These are phyloP conservation scores for Rhodocollybia butyracea DNA, from an alignment of 768 basidiomycete species.

Conservation along the genomic window DNA sequence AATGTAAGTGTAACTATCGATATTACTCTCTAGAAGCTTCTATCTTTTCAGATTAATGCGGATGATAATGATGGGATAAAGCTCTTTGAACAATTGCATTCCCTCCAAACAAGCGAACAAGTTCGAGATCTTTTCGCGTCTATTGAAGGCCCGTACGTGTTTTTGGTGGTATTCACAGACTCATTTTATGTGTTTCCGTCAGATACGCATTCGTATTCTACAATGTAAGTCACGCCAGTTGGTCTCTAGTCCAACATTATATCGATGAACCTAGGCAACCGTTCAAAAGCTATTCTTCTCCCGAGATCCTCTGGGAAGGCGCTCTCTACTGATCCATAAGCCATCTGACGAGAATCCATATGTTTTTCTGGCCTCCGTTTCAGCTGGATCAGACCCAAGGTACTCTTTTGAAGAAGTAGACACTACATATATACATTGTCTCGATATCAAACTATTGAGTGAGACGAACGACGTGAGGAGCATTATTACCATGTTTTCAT, in stretches of 20 bases:
- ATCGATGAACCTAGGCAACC: slow-evolving; percentile 28
- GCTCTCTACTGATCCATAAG: slow-evolving; percentile 75
- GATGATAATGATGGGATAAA: slow-evolving; percentile 74
- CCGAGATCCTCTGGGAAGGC: slow-evolving; percentile 80
- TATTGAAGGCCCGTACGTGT: slow-evolving; percentile 80
- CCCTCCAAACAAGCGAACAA: slow-evolving; percentile 30
- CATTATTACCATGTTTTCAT: background rate
- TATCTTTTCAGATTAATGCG: slow-evolving; percentile 40
- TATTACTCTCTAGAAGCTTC: background rate
- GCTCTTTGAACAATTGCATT: slow-evolving; percentile 35
- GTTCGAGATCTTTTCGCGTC: slow-evolving; percentile 49
- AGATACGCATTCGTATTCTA: slow-evolving; percentile 84
- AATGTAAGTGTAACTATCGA: slow-evolving; percentile 41
- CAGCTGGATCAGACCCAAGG: slow-evolving; percentile 41
- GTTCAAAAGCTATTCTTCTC: slow-evolving; percentile 61
- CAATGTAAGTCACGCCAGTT: slow-evolving; percentile 42
- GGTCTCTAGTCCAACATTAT: slow-evolving; percentile 5
- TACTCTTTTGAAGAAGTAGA: slow-evolving; percentile 60
- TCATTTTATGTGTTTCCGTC: background rate
- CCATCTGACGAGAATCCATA: slow-evolving; percentile 47
- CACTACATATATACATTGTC: slow-evolving; percentile 52
- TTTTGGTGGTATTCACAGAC: background rate
- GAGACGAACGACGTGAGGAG: slow-evolving; percentile 13
- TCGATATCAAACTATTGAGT: slow-evolving; percentile 39
- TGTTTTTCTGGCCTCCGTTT: slow-evolving; percentile 66